Evolutionary conservation across 768 basidiomycete species (phyloP).

Genomic region (Lepiota venenata): DNA sequence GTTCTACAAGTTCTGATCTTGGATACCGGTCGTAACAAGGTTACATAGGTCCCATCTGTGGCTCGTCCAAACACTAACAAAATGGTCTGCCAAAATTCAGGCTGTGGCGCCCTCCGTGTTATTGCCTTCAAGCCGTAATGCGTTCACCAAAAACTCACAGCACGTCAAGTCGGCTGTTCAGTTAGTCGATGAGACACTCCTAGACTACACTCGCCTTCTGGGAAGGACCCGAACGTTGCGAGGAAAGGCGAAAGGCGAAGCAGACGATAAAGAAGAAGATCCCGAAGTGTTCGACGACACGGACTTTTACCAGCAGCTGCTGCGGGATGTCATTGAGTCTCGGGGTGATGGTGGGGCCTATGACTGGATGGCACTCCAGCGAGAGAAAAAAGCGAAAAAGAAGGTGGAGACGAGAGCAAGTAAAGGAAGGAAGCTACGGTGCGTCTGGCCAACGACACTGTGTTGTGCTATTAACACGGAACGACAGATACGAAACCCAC

Average conservation of each 20-base stretch:
- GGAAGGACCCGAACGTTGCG: constrained; percentile 54
- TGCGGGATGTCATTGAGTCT: constrained; percentile 88
- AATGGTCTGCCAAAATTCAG: constrained; percentile 97
- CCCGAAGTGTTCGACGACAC: constrained; percentile 77
- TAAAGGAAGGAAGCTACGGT: constrained; percentile 93
- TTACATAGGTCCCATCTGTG: constrained; percentile 59
- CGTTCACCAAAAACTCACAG: constrained; percentile 59
- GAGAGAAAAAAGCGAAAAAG: constrained; percentile 71
- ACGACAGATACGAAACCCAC: constrained; percentile 70
- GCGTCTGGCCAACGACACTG: constrained; percentile 30
- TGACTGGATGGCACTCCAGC: constrained; percentile 65
- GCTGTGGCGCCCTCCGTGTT: constrained; percentile 83
- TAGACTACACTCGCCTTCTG: constrained; percentile 55
- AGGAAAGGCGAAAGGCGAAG: constrained; percentile 26
- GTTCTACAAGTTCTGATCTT: constrained; percentile 18
- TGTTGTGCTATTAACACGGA: not conserved
- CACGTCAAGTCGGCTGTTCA: constrained; percentile 64
- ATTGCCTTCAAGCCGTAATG: constrained; percentile 63
- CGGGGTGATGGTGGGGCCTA: constrained; percentile 42
- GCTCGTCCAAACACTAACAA: constrained; percentile 73
- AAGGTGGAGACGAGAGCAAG: constrained; percentile 95
- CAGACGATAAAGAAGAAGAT: constrained; percentile 30
- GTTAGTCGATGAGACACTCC: constrained; percentile 72
- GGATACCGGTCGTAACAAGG: constrained; percentile 12
- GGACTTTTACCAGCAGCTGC: constrained; percentile 90